These are phyloP conservation scores for Usnea hakonensis DNA, from an alignment of 495 filamentous ascomycete species.

Conservation along the genomic window DNA sequence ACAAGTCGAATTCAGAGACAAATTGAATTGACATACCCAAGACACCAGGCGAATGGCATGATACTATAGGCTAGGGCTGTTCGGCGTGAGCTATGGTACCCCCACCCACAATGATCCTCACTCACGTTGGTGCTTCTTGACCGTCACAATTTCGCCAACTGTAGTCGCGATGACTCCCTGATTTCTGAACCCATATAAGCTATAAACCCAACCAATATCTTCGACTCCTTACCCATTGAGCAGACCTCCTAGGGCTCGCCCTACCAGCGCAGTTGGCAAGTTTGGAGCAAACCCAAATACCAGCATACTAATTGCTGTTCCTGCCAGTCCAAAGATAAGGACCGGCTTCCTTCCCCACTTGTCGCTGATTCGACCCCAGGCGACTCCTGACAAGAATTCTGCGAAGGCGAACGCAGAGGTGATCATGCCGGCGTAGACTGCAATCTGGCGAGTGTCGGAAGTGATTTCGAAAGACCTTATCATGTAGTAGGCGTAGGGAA, in stretches of 20 bases:
- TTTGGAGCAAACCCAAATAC: slow-evolving; percentile 87
- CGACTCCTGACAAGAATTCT: slow-evolving; percentile 79
- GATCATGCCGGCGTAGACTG: slow-evolving; percentile 91
- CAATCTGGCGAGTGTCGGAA: slow-evolving; percentile 67
- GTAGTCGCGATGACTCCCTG: slow-evolving; percentile 94
- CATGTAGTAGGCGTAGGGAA: slow-evolving; percentile 99
- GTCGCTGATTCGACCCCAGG: slow-evolving; percentile 93
- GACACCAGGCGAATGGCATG: slow-evolving; percentile 96
- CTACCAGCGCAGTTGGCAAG: slow-evolving; percentile 75
- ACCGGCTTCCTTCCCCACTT: slow-evolving; percentile 88
- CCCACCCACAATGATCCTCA: slow-evolving; percentile 13
- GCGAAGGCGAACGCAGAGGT: slow-evolving; percentile 95
- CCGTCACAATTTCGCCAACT: slow-evolving; percentile 83
- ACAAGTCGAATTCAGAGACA: neutral
- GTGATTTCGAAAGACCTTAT: slow-evolving; percentile 84
- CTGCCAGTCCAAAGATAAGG: slow-evolving; percentile 74
- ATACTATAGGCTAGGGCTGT: slow-evolving; percentile 84
- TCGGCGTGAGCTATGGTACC: slow-evolving; percentile 5
- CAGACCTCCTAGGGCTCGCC: slow-evolving; percentile 79
- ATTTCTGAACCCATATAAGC: slow-evolving; percentile 44
- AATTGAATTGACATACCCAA: slow-evolving; percentile 52
- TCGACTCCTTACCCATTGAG: slow-evolving; percentile 68
- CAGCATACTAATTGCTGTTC: slow-evolving; percentile 89
- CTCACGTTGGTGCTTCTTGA: slow-evolving; percentile 84
- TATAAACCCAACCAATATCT: slow-evolving; percentile 2